Conservation (phyloP, 1,284 basidiomycete genomes). For the Malassezia arunalokei region DNA sequence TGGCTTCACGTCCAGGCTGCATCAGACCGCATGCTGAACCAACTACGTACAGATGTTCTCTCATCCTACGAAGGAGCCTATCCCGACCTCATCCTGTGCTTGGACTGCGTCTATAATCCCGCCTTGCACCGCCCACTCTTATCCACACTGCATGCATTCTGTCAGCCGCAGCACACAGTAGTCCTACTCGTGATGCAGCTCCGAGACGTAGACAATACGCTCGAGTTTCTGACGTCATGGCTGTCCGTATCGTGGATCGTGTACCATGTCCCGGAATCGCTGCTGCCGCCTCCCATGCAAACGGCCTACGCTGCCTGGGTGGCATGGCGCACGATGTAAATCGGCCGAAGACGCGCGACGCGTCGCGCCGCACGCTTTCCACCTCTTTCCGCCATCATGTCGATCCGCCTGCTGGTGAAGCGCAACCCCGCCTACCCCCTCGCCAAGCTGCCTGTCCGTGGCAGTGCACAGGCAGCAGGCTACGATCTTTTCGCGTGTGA, state of each 20-base stretch:
- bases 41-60: not conserved
- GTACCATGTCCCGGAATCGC: constrained; percentile 17
- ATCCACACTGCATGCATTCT: constrained; percentile 25
- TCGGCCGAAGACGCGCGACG: constrained; percentile 1
- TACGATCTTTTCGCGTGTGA: constrained; percentile 80
- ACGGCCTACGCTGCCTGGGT: constrained; percentile 6
- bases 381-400: not conserved
- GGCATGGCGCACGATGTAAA: not conserved
- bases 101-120: constrained; percentile 41
- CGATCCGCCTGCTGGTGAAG: constrained; percentile 61
- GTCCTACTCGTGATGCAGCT: constrained; percentile 32
- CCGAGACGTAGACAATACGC: constrained; percentile 23
- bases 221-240: constrained; percentile 27
- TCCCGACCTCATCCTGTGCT: constrained; percentile 26
- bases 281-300: constrained; percentile 1
- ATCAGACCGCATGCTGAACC: not conserved
- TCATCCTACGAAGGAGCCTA: not conserved
- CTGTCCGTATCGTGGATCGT: constrained; percentile 12
- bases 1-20: not conserved
- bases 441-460: constrained; percentile 74
- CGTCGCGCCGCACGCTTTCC: constrained; percentile 3
- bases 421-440: constrained; percentile 58
- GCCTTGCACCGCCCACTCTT: constrained; percentile 29
- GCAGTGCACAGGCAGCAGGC: constrained; percentile 73
- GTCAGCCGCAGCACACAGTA: constrained; percentile 17